These are phyloP conservation scores for Thermoascus crustaceus DNA, from an alignment of 2,329 filamentous ascomycete genomes.

Conservation along the genomic window DNA sequence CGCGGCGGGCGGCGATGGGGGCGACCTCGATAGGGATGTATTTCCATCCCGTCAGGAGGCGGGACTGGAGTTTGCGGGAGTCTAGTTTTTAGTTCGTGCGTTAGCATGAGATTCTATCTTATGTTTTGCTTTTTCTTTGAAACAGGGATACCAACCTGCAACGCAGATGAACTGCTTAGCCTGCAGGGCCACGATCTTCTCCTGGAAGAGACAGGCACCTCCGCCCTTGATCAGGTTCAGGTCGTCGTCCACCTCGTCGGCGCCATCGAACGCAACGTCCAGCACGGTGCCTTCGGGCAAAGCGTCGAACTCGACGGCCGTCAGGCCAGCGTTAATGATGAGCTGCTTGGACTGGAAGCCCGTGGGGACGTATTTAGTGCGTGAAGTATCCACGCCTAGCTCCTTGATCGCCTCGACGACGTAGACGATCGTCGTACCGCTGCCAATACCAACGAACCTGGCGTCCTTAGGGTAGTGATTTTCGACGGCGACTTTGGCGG, in stretches of 20 bases:
- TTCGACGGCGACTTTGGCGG: conserved; percentile 49
- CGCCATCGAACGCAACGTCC: conserved; percentile 91
- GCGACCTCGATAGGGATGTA: conserved; percentile 88
- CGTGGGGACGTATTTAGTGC: conserved; percentile 83
- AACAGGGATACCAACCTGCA: conserved; percentile 51
- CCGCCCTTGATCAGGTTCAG: conserved; percentile 97
- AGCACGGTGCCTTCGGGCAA: conserved; percentile 58
- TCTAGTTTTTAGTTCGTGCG: conserved; percentile 44
- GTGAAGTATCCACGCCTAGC: conserved; percentile 35
- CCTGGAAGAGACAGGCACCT: conserved; percentile 94
- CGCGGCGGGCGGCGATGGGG: conserved; percentile 69
- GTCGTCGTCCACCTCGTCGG: conserved; percentile 91
- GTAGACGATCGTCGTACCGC: conserved; percentile 58
- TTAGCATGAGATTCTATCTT: neutral
- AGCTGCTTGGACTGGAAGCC: conserved; percentile 85
- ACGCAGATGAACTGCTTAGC: conserved; percentile 83
- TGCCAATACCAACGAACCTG: conserved; percentile 56
- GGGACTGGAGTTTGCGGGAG: conserved; percentile 76
- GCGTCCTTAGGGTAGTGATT: conserved; percentile 53
- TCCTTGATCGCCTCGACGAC: conserved; percentile 57
- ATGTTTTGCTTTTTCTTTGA: neutral
- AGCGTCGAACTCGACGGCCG: conserved; percentile 68
- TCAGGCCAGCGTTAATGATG: conserved; percentile 69
- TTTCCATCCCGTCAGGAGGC: conserved; percentile 70
- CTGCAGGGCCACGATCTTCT: conserved; percentile 85